These are phyloP conservation scores for Colletotrichum tropicicola DNA, from an alignment of 2,329 filamentous ascomycete genomes.

Conservation along the genomic window DNA sequence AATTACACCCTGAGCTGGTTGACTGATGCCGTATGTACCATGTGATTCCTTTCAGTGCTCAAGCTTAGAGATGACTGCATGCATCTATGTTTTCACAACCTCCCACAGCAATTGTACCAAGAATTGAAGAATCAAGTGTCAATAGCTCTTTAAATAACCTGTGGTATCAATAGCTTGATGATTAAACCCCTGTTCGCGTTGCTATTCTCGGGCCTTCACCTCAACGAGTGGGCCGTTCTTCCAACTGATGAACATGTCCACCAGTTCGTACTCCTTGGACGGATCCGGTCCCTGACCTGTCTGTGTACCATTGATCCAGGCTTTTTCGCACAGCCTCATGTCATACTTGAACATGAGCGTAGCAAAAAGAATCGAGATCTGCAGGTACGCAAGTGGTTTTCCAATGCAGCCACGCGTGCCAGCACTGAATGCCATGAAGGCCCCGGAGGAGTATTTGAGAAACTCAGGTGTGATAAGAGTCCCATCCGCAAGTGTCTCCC, in stretches of 20 bases:
- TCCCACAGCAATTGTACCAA: too few relatives aligned
- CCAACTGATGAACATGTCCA: conserved; percentile 21
- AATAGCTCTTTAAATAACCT: too few relatives aligned
- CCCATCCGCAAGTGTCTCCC: conserved; percentile 1
- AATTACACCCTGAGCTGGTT: too few relatives aligned
- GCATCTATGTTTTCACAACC: too few relatives aligned
- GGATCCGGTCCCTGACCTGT: conserved; percentile 1
- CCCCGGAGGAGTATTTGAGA: neutral
- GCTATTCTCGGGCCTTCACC: neutral
- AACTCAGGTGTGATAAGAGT: neutral
- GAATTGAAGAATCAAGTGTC: too few relatives aligned
- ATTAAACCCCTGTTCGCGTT: neutral
- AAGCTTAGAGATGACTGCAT: too few relatives aligned
- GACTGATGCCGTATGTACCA: too few relatives aligned
- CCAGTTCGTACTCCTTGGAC: conserved; percentile 1
- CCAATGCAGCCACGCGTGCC: conserved; percentile 16
- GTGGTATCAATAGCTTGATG: too few relatives aligned
- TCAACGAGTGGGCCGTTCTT: conserved; percentile 4
- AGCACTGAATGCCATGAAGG: conserved; percentile 17
- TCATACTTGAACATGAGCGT: conserved; percentile 10
- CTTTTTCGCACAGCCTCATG: neutral
- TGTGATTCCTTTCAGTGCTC: too few relatives aligned
- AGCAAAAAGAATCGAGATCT: conserved; percentile 7
- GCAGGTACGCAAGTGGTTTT: conserved; percentile 8
- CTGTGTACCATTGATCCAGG: neutral